Evolutionary conservation across 176 grass and related monocot species (phyloP).

Genomic region (Zoysia japonica): DNA sequence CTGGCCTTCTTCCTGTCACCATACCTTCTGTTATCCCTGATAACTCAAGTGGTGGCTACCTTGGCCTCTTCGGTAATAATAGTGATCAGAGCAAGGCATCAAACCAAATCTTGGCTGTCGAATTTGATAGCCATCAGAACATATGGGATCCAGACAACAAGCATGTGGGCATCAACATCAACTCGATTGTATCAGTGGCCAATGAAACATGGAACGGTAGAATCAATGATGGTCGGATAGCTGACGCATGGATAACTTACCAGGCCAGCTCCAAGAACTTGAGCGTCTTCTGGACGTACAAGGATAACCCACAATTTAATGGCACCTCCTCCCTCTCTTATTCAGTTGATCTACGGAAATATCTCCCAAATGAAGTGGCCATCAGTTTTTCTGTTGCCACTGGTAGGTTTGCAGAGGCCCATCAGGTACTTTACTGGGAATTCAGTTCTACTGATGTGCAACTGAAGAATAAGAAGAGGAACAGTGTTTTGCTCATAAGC

Average conservation of each 20-base stretch:
- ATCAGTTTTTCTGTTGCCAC: conserved; percentile 67
- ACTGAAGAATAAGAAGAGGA: conserved; percentile 39
- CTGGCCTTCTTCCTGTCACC: conserved; percentile 65
- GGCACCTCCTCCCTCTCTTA: conserved; percentile 45
- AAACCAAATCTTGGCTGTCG: conserved; percentile 46
- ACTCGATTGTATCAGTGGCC: conserved; percentile 43
- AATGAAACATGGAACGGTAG: conserved; percentile 38
- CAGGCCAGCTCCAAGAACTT: conserved; percentile 55
- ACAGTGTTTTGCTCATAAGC: conserved; percentile 36
- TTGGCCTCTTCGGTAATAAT: conserved; percentile 50
- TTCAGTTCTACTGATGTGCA: conserved; percentile 54
- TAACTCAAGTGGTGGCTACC: conserved; percentile 30
- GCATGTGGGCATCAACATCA: conserved; percentile 61
- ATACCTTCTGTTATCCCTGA: conserved; percentile 51
- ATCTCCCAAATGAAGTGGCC: conserved; percentile 45
- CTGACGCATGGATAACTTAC: conserved; percentile 61
- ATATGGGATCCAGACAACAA: conserved; percentile 48
- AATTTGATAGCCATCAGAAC: conserved; percentile 60
- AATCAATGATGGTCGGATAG: conserved; percentile 50
- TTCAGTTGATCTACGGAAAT: conserved; percentile 44
- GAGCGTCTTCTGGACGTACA: conserved; percentile 62
- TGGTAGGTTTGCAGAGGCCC: conserved; percentile 41
- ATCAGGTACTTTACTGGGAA: conserved; percentile 70
- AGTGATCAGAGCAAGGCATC: conserved; percentile 8
- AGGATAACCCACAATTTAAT: conserved; percentile 35